Evolutionary conservation across 2,329 filamentous ascomycete genomes (phyloP), one percentile per base, ranked within the genome.

Genomic region (Bertia moriformis): DNA sequence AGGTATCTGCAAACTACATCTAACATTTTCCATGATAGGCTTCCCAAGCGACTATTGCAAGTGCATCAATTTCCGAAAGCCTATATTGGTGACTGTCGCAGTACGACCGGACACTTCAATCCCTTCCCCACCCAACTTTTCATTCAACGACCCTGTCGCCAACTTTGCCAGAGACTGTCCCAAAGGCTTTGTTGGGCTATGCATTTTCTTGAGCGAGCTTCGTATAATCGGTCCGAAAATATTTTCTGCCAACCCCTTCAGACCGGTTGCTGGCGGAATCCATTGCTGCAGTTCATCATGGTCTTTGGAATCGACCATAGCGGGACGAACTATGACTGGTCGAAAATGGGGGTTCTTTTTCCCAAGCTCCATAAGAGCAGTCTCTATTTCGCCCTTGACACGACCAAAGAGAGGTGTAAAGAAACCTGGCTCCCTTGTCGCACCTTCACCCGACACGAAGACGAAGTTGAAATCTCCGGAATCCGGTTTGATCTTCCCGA

Each of bases 371-470:
- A n/a, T n/a, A 29, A 29, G 24, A 10, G 10, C 55, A 1, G 62
- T 45, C 55, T 88, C 83, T 0, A 72, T 69, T 50, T 74, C 65
- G 12, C 82, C 83, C 54, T 88, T 87, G 40, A 82, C 65, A 12
- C 67, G 61, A 1, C 63, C 76, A 49, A 73, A 86, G 35, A 72
- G 56, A 14, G 67, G 53, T 0, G 77, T 70, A 47, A 77, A 67
- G 4, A 54, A 51, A 2, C 67, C 66, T 0, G 78, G 79, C 1
- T 57, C 57, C 14, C 67, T 65, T 1, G 74, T 78, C 0, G 77
- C 70, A 36, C 74, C 74, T 39, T 63, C 58, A 38, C 77, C 80
- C 0, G 81, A 86, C 19, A 87, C 69, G 50, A 76, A 81, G 44
- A 86, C 64, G 53, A 86, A 87, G 39, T 72, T 73, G 55, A 86